Evolutionary conservation across 257 asterid species (phyloP).

Genomic region (Nicotiana tabacum): DNA sequence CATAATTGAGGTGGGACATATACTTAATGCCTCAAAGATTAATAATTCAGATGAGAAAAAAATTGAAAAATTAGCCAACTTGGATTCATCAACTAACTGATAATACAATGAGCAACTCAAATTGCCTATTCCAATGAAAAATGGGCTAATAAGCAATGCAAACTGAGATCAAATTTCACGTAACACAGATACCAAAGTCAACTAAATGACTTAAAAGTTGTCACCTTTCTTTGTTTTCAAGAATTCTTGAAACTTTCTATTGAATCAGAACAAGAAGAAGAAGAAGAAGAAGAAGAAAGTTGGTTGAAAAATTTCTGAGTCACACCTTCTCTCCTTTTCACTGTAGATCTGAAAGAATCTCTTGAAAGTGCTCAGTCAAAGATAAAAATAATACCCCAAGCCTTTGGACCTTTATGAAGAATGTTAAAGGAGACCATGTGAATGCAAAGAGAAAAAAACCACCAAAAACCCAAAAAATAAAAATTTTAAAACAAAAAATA

Average conservation of each 20-base stretch:
- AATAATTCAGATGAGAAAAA: not conserved
- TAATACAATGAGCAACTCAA: not conserved
- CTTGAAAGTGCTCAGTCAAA: conserved; percentile 37
- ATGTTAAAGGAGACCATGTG: conserved; percentile 56
- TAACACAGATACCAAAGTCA: not conserved
- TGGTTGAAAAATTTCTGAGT: conserved; percentile 6
- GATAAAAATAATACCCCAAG: conserved; percentile 28
- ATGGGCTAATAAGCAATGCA: not conserved
- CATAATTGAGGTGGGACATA: conserved; percentile 10
- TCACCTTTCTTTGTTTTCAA: conserved; percentile 9
- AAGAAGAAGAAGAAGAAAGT: conserved; percentile 3
- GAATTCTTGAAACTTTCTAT: conserved; percentile 11
- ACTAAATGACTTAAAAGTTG: conserved; percentile 11
- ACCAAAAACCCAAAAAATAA: no score
- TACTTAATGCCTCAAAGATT: not conserved
- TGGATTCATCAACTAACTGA: not conserved
- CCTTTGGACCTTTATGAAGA: conserved; percentile 39
- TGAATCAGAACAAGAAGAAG: not conserved
- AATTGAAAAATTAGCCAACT: not conserved
- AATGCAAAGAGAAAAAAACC: conserved; percentile 7
- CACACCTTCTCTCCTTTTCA: conserved; percentile 11
- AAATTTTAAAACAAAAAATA: not conserved
- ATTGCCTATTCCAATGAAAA: not conserved
- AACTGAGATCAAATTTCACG: not conserved
- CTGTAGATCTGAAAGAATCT: conserved; percentile 56